Base-by-base conservation (phyloP, 1,139 yeast genomes). In the Geotrichum carabidarum region DNA sequence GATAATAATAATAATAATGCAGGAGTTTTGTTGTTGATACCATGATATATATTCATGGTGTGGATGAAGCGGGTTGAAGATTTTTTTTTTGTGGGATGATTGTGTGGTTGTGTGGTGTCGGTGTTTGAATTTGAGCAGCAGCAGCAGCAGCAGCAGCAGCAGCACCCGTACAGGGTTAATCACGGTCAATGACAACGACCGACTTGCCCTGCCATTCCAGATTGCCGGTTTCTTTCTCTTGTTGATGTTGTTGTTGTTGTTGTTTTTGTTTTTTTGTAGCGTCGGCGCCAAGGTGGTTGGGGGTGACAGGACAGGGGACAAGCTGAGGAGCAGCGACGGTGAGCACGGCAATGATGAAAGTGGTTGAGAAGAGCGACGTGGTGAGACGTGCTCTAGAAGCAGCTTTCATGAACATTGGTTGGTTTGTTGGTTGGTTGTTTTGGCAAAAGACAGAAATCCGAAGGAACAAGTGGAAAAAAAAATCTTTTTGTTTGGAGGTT, bases 251-350 rank as follows among this genome's bases (percentile, higher is more conserved):
- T 15, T 45, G 50, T 6, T 30, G 40, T 17, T 60, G 53, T 34
- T 15, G n/a, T 14, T 35, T 5, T 4, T 15, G 32, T n/a, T 17
- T 3, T 35, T 46, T 46, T n/a, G 4, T 40, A 37, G 51, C 51
- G 18, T 65, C 69, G 32, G 66, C 65, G 5, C 65, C 70, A 5
- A 67, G 61, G 9, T 65, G 60, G 49, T 55, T 62, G 27, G 63
- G 63, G 61, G 81, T 84, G 18, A 83, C 84, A 0, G 94, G 94
- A 71, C 94, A 86, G n/a, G 90, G 90, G 50, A 86, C 69, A 14
- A 83, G 62, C 15, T 84, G 80, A 62, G 86, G 85, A 11, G 87
- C 84, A 1, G 85, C 81, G 11, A 86, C 93, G 52, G 87, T 73
- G 53, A 82, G 72, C 58, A 85, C 79, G 48, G 93, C 85, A 34